Percentiles rank a stretch among this genome's conserved stretches.
phyloP scores from a whole-genome alignment of 2,329 filamentous ascomycete species.

The Coniochaeta pulveracea region DNA sequence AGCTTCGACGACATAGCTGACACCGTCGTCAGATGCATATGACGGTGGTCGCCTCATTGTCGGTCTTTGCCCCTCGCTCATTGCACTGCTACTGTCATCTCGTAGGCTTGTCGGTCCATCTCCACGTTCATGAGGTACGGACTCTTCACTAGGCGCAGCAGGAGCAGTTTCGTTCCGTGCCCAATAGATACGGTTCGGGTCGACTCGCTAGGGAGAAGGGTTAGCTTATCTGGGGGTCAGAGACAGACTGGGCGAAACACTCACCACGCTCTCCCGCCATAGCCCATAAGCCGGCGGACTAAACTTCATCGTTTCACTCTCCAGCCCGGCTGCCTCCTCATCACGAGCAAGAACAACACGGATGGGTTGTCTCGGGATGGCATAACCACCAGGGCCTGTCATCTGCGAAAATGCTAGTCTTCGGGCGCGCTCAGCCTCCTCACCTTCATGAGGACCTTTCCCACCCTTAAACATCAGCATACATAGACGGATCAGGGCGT shows the following conservation, averaged over 20 bases:
- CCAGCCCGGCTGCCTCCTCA: conserved; percentile 52
- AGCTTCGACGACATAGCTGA: conserved; percentile 60
- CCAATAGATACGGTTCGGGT: conserved; percentile 76
- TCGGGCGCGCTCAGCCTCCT: conserved; percentile 10
- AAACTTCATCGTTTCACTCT: conserved; percentile 41
- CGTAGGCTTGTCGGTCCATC: conserved; percentile 9
- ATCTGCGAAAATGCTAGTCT: conserved; percentile 27
- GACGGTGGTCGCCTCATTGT: conserved; percentile 50
- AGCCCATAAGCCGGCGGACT: conserved; percentile 77
- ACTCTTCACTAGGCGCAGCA: conserved; percentile 16
- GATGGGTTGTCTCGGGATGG: conserved; percentile 62
- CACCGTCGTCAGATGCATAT: conserved; percentile 65
- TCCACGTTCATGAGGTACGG: conserved; percentile 1
- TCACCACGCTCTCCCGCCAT: conserved; percentile 72
- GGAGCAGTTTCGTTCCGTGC: conserved; percentile 44
- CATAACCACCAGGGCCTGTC: conserved; percentile 50
- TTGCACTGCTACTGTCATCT: not conserved
- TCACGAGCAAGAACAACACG: conserved; percentile 64
- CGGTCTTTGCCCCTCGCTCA: conserved; percentile 1
- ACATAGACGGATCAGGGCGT: conserved; percentile 63
- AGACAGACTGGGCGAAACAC: conserved; percentile 22
- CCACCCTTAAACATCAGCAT: conserved; percentile 46
- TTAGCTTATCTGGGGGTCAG: conserved; percentile 6
- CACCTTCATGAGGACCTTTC: conserved; percentile 20
- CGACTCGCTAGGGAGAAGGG: conserved; percentile 44